These are phyloP conservation scores for Mucor saturninus DNA, from an alignment of 371 early-diverging fungal species.

Conservation along the genomic window DNA sequence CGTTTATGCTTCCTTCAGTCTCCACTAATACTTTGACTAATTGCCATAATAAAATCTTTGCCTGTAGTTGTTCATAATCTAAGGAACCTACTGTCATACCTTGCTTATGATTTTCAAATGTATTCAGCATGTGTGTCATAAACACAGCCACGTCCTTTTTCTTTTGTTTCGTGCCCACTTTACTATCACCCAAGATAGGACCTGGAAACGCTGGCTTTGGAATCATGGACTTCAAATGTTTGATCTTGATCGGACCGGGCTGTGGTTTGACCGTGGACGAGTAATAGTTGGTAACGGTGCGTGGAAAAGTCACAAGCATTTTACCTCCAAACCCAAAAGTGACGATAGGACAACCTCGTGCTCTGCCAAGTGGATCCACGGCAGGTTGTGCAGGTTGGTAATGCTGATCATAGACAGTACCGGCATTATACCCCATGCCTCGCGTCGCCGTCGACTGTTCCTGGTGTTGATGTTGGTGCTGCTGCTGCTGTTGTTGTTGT, in stretches of 20 bases:
- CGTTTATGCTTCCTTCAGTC: constrained; percentile 67
- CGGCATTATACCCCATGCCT: background rate
- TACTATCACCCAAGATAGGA: constrained; percentile 65
- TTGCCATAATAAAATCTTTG: constrained; percentile 61
- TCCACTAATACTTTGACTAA: constrained; percentile 68
- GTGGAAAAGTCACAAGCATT: constrained; percentile 77
- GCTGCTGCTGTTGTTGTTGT: background rate
- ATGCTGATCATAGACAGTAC: constrained; percentile 6
- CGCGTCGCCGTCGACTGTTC: background rate
- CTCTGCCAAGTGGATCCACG: constrained; percentile 70
- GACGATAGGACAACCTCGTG: constrained; percentile 74
- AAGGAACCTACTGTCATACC: constrained; percentile 28
- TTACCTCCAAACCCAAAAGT: constrained; percentile 90
- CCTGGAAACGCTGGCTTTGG: constrained; percentile 25
- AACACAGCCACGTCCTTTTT: constrained; percentile 70
- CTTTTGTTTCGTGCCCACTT: constrained; percentile 60
- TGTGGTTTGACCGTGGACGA: constrained; percentile 57
- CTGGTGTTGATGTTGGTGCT: no score
- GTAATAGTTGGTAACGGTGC: constrained; percentile 53
- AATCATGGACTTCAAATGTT: constrained; percentile 41
- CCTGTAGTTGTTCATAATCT: constrained; percentile 34
- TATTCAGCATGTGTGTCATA: constrained; percentile 55
- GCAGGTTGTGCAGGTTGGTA: constrained; percentile 32
- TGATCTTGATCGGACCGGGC: constrained; percentile 64
- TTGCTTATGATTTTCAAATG: constrained; percentile 37